A percentile compares a stretch with the other conserved stretches of the same genome.
phyloP scores from a whole-genome alignment of 2,329 filamentous ascomycete species.

The Knoxdaviesia capensis region DNA sequence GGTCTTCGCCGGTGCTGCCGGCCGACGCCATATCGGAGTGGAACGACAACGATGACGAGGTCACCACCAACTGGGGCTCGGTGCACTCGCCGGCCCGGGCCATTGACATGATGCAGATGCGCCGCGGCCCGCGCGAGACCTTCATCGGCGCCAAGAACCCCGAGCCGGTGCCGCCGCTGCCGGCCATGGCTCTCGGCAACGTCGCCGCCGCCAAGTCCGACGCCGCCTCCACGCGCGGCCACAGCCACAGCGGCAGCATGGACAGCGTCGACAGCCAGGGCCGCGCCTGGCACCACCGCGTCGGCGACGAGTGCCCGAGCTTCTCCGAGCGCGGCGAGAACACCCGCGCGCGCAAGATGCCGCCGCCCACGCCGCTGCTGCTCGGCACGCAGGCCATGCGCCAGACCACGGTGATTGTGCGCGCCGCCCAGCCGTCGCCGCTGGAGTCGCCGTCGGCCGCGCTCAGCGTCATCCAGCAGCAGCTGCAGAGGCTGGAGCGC shows the following conservation, averaged over 20 bases:
- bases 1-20: conserved; percentile 30
- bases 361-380: conserved; percentile 34
- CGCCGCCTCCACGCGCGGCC: neutral
- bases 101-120: conserved; percentile 20
- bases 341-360: conserved; percentile 26
- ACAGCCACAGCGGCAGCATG: neutral
- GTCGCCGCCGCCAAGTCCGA: neutral
- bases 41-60: conserved; percentile 19
- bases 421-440: conserved; percentile 28
- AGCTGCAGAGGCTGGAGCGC: conserved; percentile 26
- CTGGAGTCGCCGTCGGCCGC: conserved; percentile 30
- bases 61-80: conserved; percentile 25
- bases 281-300: conserved; percentile 31
- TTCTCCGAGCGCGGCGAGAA: conserved; percentile 33
- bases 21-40: conserved; percentile 14
- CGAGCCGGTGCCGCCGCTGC: neutral
- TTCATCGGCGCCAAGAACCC: neutral
- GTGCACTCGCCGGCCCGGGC: conserved; percentile 26
- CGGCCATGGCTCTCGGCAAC: conserved; percentile 1
- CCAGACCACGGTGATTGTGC: conserved; percentile 21
- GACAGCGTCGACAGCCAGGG: conserved; percentile 7
- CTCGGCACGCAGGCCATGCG: conserved; percentile 19
- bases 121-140: conserved; percentile 5
- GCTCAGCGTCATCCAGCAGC: conserved; percentile 27
- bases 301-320: conserved; percentile 36